A percentile compares a stretch with the other conserved stretches of the same genome.
These are phyloP conservation scores for Coemansia sp. DNA, from an alignment of 192 early-diverging fungal genomes.

Conservation along the genomic window DNA sequence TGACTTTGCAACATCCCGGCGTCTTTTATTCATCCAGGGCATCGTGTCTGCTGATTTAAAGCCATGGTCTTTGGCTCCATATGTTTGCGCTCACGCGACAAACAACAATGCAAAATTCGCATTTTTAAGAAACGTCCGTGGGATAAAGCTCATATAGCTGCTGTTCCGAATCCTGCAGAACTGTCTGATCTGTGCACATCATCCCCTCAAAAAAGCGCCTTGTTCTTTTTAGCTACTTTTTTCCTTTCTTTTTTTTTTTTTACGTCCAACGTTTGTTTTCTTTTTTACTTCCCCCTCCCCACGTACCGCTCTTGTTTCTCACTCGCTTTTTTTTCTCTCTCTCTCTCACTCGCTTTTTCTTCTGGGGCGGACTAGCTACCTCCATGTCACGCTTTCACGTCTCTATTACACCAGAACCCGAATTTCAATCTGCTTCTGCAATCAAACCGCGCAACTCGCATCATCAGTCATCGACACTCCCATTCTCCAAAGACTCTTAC, in stretches of 20 bases:
- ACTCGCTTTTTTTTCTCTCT: not conserved
- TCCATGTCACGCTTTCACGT: conserved; percentile 56
- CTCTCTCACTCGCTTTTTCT: not conserved
- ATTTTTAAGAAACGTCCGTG: no score
- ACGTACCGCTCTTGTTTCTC: not conserved
- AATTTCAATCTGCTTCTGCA: conserved; percentile 36
- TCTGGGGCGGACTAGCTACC: not conserved
- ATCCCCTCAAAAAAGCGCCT: no score
- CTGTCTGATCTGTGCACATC: no score
- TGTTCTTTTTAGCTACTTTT: not conserved
- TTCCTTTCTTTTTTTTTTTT: not conserved
- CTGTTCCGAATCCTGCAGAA: no score
- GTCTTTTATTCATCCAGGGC: not conserved
- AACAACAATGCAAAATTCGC: not conserved
- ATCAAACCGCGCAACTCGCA: conserved; percentile 8
- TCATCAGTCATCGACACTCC: conserved; percentile 33
- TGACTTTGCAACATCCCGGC: not conserved
- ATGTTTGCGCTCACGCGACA: not conserved
- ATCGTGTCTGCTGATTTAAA: not conserved
- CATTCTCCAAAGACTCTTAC: conserved; percentile 15
- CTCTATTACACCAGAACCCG: conserved; percentile 53
- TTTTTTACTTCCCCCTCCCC: not conserved
- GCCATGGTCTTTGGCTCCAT: not conserved
- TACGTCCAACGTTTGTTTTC: not conserved
- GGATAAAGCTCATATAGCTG: no score